Conservation (phyloP, 2,329 filamentous ascomycete genomes). For the Reticulascus tulasneorum region DNA sequence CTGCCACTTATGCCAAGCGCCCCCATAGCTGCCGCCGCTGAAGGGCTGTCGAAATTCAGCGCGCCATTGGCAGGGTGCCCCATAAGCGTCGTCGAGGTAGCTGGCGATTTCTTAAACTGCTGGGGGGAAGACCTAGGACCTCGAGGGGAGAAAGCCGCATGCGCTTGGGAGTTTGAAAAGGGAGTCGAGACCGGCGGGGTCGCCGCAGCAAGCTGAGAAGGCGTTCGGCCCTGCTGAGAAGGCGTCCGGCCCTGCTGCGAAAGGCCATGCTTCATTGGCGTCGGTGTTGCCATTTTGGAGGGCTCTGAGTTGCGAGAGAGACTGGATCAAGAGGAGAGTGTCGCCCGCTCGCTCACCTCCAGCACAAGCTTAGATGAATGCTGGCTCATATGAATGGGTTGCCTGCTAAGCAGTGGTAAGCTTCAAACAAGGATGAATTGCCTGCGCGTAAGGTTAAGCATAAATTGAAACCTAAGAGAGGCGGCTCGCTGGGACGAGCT, state of each 20-base stretch:
- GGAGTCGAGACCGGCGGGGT: conserved; percentile 66
- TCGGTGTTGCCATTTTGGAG: conserved; percentile 43
- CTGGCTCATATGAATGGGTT: no score
- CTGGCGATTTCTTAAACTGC: conserved; percentile 61
- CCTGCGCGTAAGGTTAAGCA: no score
- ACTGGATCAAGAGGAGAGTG: no score
- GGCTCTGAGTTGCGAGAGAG: no score
- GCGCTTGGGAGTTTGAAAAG: conserved; percentile 52
- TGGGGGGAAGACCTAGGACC: conserved; percentile 59
- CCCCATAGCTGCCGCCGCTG: conserved; percentile 58
- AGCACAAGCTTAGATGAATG: no score
- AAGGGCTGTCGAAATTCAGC: conserved; percentile 61
- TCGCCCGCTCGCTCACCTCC: no score
- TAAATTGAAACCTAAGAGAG: no score
- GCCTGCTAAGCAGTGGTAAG: no score
- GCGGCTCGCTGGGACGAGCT: no score
- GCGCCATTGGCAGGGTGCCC: conserved; percentile 40
- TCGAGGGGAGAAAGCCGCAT: conserved; percentile 56
- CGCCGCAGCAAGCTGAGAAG: conserved; percentile 48
- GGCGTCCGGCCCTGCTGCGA: conserved; percentile 41
- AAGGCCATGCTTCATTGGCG: conserved; percentile 42
- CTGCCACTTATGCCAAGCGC: conserved; percentile 45
- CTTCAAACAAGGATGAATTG: no score
- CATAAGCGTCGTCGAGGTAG: conserved; percentile 45
- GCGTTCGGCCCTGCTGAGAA: conserved; percentile 49